These are phyloP conservation scores for Amesomyces nigricolor DNA, from an alignment of 2,329 filamentous ascomycete species.

Conservation along the genomic window DNA sequence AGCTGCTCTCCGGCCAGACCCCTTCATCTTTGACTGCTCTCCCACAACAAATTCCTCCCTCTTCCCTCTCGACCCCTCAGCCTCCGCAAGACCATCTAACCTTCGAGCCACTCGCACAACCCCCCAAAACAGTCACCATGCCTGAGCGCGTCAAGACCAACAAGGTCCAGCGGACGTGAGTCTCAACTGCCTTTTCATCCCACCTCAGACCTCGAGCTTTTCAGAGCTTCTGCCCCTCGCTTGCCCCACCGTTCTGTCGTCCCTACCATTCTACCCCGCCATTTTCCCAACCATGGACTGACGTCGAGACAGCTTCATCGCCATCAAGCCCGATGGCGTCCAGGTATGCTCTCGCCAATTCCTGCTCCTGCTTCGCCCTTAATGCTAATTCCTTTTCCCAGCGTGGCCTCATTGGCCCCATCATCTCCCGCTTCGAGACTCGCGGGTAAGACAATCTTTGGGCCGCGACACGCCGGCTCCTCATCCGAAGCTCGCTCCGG, in stretches of 20 bases:
- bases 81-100: constrained; percentile 39
- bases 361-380: not conserved
- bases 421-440: constrained; percentile 97
- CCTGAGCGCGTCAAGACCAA: constrained; percentile 41
- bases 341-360: constrained; percentile 59
- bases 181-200: constrained; percentile 21
- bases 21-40: constrained; percentile 4
- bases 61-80: constrained; percentile 16
- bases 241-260: constrained; percentile 22
- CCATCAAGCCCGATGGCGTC: constrained; percentile 99
- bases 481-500: constrained; percentile 17
- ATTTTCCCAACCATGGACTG: constrained; percentile 15
- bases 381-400: constrained; percentile 34
- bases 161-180: constrained; percentile 74
- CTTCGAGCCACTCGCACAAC: constrained; percentile 41
- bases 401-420: constrained; percentile 96
- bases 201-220: constrained; percentile 7
- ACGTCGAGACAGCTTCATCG: constrained; percentile 78
- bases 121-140: constrained; percentile 47
- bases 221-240: constrained; percentile 20
- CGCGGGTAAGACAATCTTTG: constrained; percentile 60
- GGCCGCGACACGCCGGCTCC: not conserved
- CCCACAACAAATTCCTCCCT: constrained; percentile 19
- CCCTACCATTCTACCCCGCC: constrained; percentile 17
- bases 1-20: constrained; percentile 4